Base-by-base conservation (phyloP, 2,329 filamentous ascomycete species). In the Aureobasidium sp. region DNA sequence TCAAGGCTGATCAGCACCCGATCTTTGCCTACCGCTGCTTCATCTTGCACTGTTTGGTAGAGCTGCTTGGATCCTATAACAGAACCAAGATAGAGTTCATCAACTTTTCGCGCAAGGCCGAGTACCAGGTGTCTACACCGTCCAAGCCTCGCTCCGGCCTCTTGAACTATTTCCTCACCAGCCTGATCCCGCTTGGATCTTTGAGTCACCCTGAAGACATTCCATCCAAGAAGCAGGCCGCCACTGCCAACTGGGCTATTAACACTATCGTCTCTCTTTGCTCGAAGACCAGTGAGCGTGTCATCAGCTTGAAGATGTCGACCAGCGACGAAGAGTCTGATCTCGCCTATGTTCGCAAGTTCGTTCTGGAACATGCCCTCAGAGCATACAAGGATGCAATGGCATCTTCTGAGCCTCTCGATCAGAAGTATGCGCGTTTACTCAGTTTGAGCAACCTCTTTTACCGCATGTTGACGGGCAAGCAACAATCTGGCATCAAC, bases 11-110 rank as follows among this genome's bases (percentile, higher is more conserved):
- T 56, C 89, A 97, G 37, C 91, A 99, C 73, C 91, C 92, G 0
- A 97, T 96, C 64, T 99, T 96, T 76, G 87, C 97, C 59, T 99
- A 97, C 71, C 86, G 94, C 52, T 97, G 93, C 77, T 97, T 97
- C 78, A 79, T 99, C 57, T 82, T 99, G 36, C 91, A 94, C 71
- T 96, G 92, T 70, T 79, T 99, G 42, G 87, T 91, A 0, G 94
- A 99, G 74, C 83, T 99, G 15, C 80, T 99, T 15, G 87, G 89
- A 62, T 95, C 89, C 70, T 99, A 97, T 77, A 96, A 91, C 68
- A 87, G 91, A 60, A 90, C 91, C 9, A 99, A 99, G 80, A 85
- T 99, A 47, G 95, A 99, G 72, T 97, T 99, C 72, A 97, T 99
- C 79, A 97, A 97, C 74, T 99, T 97, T 78, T 97, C 95, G 67